Base-by-base conservation (phyloP, 495 filamentous ascomycete genomes). In the Staphylotrichum tortipilum region DNA sequence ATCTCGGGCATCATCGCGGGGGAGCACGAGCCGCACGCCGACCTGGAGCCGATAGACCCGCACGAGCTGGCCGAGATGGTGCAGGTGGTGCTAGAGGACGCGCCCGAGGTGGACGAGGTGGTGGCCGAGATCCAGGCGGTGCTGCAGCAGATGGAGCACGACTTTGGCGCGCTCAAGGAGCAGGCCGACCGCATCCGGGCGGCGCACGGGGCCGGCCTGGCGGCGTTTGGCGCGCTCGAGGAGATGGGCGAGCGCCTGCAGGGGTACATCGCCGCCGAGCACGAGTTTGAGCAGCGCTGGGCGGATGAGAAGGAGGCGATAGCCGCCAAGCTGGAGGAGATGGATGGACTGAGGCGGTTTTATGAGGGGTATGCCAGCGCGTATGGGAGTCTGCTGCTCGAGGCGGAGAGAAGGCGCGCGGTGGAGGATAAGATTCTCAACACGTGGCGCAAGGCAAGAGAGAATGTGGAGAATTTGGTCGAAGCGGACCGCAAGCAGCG, bases 81-180 rank as follows among this genome's bases (percentile, higher is more conserved):
- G 5, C 73, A 75, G 24, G 85, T 98, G 0, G 76, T 98, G 21
- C 71, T 83, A 30, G 84, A 86, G 47, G 92, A 98, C 62, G 86
- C 92, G 4, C 72, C 72, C 4, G 84, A 94, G 58, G 88, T 95
- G 1, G 88, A 94, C 9, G 92, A 94, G 56, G 92, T 96, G 12
- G 83, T 95, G 2, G 67, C 74, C 46, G 92, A 98, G 56, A 81
- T 98, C 41, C 78, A 84, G 50, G 82, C 88, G 48, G 80, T 79
- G 36, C 79, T 87, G 18, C 73, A 74, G 7, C 79, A 85, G 28
- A 91, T 96, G 80, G 89, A 95, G 63, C 66, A 62, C 0, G 75
- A 78, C 30, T 84, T 83, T 42, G 73, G 71, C 5, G 65, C 76
- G 0, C 69, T 86, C 7, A 62, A 73, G 4, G 75, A 80, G 34